Percentiles rank a stretch among this genome's conserved stretches.
These are phyloP conservation scores for Corylus heterophylla DNA, from an alignment of 306 rosid species.

Conservation along the genomic window DNA sequence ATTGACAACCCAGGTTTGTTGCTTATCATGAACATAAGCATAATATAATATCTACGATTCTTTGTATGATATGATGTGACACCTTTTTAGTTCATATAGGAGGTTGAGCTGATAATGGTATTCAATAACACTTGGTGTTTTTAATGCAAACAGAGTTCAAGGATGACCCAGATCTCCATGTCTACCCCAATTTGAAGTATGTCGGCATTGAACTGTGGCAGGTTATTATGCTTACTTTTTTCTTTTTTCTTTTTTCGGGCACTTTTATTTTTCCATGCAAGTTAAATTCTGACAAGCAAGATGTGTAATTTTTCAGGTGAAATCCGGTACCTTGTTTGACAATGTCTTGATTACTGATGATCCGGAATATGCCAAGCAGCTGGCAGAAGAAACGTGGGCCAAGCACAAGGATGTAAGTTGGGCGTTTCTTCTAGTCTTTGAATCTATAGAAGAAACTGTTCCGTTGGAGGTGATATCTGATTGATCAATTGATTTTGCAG, in stretches of 20 bases:
- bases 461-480: constrained; percentile 19
- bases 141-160: constrained; percentile 61
- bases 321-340: constrained; percentile 95
- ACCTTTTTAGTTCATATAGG: background rate
- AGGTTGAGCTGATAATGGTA: background rate
- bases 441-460: background rate
- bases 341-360: constrained; percentile 86
- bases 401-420: constrained; percentile 82
- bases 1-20: constrained; percentile 93
- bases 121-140: constrained; percentile 11
- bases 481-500: constrained; percentile 44
- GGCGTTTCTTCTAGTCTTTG: constrained; percentile 3
- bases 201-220: constrained; percentile 99
- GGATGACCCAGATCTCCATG: constrained; percentile 93
- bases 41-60: background rate
- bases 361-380: constrained; percentile 83
- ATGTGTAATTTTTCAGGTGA: constrained; percentile 63
- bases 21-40: background rate
- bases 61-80: background rate
- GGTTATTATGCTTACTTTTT: constrained; percentile 42
- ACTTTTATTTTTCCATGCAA: background rate
- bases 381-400: constrained; percentile 95
- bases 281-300: constrained; percentile 25
- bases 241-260: background rate
- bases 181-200: constrained; percentile 86